A percentile compares a stretch with the other conserved stretches of the same genome.
Conservation (phyloP, 345 rosid genomes). For the Carallia brachiata region DNA sequence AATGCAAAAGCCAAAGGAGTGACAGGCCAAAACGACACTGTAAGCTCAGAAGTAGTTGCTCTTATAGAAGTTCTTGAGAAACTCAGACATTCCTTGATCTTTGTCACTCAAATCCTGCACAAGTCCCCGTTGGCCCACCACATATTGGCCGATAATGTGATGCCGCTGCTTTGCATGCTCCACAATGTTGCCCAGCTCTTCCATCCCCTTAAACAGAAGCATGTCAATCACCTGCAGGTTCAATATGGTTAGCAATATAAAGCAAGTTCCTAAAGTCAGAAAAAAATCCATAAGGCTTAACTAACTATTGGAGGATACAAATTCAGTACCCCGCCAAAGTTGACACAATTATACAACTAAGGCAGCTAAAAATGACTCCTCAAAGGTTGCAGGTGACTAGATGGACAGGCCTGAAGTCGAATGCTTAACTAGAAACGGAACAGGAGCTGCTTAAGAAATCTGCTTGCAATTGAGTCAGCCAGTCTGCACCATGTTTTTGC, state of each 20-base stretch:
- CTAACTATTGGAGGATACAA: neutral
- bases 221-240: conserved; percentile 80
- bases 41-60: conserved; percentile 71
- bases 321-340: neutral
- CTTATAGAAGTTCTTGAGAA: conserved; percentile 82
- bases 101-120: conserved; percentile 63
- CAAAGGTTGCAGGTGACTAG: too few species aligned
- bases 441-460: too few species aligned
- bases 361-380: too few species aligned
- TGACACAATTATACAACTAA: too few species aligned
- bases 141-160: conserved; percentile 90
- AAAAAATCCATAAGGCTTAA: neutral
- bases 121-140: conserved; percentile 62
- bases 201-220: conserved; percentile 91
- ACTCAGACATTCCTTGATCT: conserved; percentile 69
- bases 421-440: too few species aligned
- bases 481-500: too few species aligned
- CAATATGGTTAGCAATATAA: neutral
- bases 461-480: too few species aligned
- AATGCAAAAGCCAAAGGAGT: neutral
- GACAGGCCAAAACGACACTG: neutral
- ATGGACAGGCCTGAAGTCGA: too few species aligned
- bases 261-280: neutral
- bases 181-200: conserved; percentile 72
- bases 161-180: conserved; percentile 99